A percentile compares a stretch with the other conserved stretches of the same genome.
Evolutionary conservation across 495 filamentous ascomycete species (phyloP).

Genomic region (Penicillium goetzii): DNA sequence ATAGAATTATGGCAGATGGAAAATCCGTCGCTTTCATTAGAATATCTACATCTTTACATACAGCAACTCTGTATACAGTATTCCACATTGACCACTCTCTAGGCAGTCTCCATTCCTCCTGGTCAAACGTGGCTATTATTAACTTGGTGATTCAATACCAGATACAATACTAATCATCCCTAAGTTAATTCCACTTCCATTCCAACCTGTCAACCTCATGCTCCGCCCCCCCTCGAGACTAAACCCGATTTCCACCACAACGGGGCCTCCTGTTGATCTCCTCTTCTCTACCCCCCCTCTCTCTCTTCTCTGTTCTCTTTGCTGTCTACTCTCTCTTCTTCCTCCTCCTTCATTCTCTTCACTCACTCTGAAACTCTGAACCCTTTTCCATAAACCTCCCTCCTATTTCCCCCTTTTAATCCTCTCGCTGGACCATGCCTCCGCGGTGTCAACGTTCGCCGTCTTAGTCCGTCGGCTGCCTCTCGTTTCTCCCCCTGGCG

Average conservation of each 20-base stretch:
- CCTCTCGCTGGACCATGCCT: constrained; percentile 41
- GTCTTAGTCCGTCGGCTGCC: constrained; percentile 40
- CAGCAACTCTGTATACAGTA: background rate
- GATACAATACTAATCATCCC: background rate
- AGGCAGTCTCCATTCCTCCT: constrained; percentile 1
- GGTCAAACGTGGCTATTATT: background rate
- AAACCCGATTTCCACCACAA: constrained; percentile 28
- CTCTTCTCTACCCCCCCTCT: constrained; percentile 25
- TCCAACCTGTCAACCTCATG: constrained; percentile 15
- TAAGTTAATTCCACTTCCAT: no score
- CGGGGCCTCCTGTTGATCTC: constrained; percentile 33
- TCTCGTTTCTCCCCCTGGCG: constrained; percentile 19
- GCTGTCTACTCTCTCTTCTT: constrained; percentile 22
- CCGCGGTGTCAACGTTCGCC: constrained; percentile 39
- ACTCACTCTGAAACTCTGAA: constrained; percentile 25
- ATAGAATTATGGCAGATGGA: background rate
- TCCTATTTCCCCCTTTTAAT: constrained; percentile 1
- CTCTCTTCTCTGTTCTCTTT: constrained; percentile 21
- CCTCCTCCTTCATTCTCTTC: constrained; percentile 28
- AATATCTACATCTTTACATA: background rate
- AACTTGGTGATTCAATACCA: background rate
- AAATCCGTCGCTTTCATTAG: background rate
- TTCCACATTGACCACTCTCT: background rate
- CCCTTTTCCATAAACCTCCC: constrained; percentile 11
- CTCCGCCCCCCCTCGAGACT: constrained; percentile 32